These are phyloP conservation scores for Colletotrichum orbiculare DNA, from an alignment of 2,329 filamentous ascomycete genomes.

Conservation along the genomic window DNA sequence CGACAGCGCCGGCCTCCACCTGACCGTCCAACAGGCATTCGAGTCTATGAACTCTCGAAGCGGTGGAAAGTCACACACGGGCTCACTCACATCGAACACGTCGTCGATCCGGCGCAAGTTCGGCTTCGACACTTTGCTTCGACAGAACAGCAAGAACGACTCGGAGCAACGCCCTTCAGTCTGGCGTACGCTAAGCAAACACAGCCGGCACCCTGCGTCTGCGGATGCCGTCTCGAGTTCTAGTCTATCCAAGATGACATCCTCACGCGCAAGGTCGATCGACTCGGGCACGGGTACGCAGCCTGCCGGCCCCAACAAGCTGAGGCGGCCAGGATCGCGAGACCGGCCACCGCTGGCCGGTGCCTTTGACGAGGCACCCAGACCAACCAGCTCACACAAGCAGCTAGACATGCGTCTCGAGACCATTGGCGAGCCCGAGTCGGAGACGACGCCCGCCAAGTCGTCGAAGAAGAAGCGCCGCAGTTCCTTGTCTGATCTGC, in stretches of 20 bases:
- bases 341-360: slow-evolving; percentile 71
- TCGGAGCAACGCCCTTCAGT: slow-evolving; percentile 77
- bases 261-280: slow-evolving; percentile 80
- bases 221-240: slow-evolving; percentile 68
- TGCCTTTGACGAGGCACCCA: slow-evolving; percentile 68
- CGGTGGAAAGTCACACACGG: slow-evolving; percentile 68
- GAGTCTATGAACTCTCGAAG: slow-evolving; percentile 71
- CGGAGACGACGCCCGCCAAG: slow-evolving; percentile 46
- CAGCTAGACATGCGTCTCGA: slow-evolving; percentile 66
- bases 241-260: slow-evolving; percentile 72
- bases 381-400: slow-evolving; percentile 66
- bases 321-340: slow-evolving; percentile 64
- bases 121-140: slow-evolving; percentile 79
- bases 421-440: slow-evolving; percentile 69
- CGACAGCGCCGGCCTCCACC: slow-evolving; percentile 52
- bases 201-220: slow-evolving; percentile 69
- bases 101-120: slow-evolving; percentile 89
- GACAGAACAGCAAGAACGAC: slow-evolving; percentile 81
- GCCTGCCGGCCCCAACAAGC: slow-evolving; percentile 57
- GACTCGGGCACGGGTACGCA: slow-evolving; percentile 73
- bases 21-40: slow-evolving; percentile 54
- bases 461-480: slow-evolving; percentile 81
- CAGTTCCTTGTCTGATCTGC: slow-evolving; percentile 91
- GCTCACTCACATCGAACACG: slow-evolving; percentile 85
- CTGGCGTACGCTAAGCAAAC: slow-evolving; percentile 90